Base-by-base conservation (phyloP, 768 basidiomycete genomes). In the Sporobolomyces roseus region DNA sequence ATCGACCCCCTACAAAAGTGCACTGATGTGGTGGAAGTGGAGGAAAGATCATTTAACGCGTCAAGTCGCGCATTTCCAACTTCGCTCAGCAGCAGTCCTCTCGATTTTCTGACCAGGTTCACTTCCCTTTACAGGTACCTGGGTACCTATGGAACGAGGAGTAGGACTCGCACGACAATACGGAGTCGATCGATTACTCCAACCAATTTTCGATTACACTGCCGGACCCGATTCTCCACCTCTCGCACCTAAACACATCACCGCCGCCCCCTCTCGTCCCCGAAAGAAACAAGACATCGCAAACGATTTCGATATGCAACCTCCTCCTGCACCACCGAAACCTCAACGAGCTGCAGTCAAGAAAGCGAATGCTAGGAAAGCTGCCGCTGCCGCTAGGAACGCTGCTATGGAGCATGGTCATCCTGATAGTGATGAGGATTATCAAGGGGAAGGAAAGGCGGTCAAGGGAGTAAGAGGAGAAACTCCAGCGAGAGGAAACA, bases 131-230 rank as follows among this genome's bases (percentile, higher is more conserved):
- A 7, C 75, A 98, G 96, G 96, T 19, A 99, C 96, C 29, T 99
- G 96, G 96, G 93, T 99, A 70, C 96, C 96, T 27, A 86, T 94
- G 65, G 91, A 94, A 56, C 84, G 93, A 64, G 93, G 94, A 3
- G 80, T 98, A 54, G 81, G 80, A 32, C 83, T 99, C 33, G 89
- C 92, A 30, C 90, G 85, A 75, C 93, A 97, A 78, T 98, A 97
- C 80, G 90, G 91, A 71, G 93, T 93, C 75, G 92, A 96, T 75
- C 77, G 81, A 27, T 82, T 89, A 23, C 83, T 99, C 25, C 87
- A 90, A 41, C 92, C 96, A 33, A 91, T 99, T 70, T 90, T 98
- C 69, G 93, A 98, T 78, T 97, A 93, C 76, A 85, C 88, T 65
- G 90, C 93, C 4, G 87, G 88, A 6, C 90, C 89, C 77, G 72